Evolutionary conservation across 441 rosid genomes (phyloP).

Genomic region (Croton setiger): DNA sequence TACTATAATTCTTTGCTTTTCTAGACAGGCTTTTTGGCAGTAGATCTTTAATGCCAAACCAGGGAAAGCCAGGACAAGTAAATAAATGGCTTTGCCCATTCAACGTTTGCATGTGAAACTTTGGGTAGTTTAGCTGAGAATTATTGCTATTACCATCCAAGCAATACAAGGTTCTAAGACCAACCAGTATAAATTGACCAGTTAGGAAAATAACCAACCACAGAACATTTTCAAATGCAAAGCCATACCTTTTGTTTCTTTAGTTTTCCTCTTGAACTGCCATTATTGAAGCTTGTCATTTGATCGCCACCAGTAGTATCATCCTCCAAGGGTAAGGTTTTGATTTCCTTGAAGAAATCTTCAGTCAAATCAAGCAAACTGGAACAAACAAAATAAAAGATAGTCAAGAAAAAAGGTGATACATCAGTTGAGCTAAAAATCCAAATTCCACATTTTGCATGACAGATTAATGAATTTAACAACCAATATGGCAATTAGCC

Average conservation of each 20-base stretch:
- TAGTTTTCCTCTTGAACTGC: conserved; percentile 33
- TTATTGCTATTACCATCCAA: background rate
- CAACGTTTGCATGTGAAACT: background rate
- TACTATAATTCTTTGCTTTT: background rate
- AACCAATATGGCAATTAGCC: background rate
- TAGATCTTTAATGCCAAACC: background rate
- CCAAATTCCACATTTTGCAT: background rate
- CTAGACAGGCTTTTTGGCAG: background rate
- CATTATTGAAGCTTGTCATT: conserved; percentile 22
- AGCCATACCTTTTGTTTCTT: conserved; percentile 51
- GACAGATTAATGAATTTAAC: background rate
- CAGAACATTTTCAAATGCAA: background rate
- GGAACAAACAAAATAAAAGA: conserved; percentile 10
- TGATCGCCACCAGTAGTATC: conserved; percentile 26
- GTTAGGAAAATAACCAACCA: background rate
- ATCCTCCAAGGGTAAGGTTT: conserved; percentile 51
- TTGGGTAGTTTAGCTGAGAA: background rate
- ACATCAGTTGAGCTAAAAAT: background rate
- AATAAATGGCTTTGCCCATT: no score
- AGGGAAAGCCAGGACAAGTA: background rate
- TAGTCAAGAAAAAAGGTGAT: background rate
- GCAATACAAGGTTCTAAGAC: background rate
- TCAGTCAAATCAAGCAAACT: conserved; percentile 30
- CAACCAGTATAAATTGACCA: background rate
- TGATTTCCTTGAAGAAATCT: conserved; percentile 59